These are phyloP conservation scores for Trichoderma arundinaceum DNA, from an alignment of 2,329 filamentous ascomycete genomes.

Conservation along the genomic window DNA sequence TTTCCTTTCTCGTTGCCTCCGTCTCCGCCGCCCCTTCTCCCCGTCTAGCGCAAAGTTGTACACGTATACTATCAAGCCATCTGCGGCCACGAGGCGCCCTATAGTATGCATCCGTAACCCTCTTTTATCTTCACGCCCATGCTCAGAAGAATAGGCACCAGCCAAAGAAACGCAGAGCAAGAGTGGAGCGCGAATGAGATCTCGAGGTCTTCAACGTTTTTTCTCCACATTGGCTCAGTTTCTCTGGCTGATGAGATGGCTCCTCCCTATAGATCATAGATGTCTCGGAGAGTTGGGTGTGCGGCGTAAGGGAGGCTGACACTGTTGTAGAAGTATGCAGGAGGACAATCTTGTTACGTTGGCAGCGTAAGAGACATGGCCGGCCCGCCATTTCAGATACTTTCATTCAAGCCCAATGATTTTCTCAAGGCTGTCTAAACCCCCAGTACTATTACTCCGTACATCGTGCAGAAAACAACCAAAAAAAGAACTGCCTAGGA, in stretches of 20 bases:
- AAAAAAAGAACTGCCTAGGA: constrained; percentile 6
- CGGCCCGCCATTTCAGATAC: constrained; percentile 22
- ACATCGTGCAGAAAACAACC: constrained; percentile 22
- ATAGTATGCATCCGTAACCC: neutral
- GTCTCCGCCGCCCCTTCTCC: constrained; percentile 12
- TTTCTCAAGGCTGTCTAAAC: constrained; percentile 21
- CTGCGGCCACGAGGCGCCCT: constrained; percentile 12
- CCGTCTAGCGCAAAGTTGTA: constrained; percentile 3
- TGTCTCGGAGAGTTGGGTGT: constrained; percentile 28
- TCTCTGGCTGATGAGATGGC: neutral
- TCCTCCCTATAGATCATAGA: constrained; percentile 11
- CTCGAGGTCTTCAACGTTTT: constrained; percentile 5
- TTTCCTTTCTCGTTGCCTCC: constrained; percentile 1
- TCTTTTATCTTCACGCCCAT: neutral
- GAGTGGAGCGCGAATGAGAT: constrained; percentile 1
- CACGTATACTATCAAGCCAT: neutral
- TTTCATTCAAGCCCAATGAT: constrained; percentile 26
- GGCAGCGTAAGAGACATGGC: constrained; percentile 22
- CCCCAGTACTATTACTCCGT: constrained; percentile 27
- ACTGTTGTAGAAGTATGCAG: constrained; percentile 31
- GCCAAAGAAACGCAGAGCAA: neutral
- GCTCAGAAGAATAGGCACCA: neutral
- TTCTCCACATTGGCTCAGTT: constrained; percentile 9
- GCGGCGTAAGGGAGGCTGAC: constrained; percentile 24
- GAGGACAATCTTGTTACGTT: constrained; percentile 32